Evolutionary conservation across 83 land plant genomes (phyloP).

Genomic region (Diphasiastrum complanatum): DNA sequence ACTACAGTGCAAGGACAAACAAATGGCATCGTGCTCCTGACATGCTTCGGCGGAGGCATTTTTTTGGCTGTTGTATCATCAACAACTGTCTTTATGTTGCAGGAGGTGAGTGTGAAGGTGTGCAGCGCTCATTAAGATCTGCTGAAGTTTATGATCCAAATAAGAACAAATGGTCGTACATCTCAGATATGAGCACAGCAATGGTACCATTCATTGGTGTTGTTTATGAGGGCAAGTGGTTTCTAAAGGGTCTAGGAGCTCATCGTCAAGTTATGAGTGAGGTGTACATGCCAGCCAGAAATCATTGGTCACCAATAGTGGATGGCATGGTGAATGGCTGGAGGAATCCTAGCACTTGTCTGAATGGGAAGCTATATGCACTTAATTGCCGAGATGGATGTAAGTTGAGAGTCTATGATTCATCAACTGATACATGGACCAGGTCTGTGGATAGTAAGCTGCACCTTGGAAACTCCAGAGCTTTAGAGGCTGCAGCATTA

Average conservation of each 20-base stretch:
- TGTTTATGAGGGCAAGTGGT: no score
- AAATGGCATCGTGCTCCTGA: slow-evolving; percentile 53
- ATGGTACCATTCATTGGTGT: slow-evolving; percentile 61
- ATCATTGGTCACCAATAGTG: slow-evolving; percentile 37
- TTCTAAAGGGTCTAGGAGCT: slow-evolving; percentile 47
- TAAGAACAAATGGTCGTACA: slow-evolving; percentile 38
- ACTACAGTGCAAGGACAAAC: slow-evolving; percentile 47
- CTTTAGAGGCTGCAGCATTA: slow-evolving; percentile 46
- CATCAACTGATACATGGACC: slow-evolving; percentile 41
- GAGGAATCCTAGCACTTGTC: slow-evolving; percentile 48
- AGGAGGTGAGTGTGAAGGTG: slow-evolving; percentile 57
- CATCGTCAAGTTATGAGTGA: slow-evolving; percentile 53
- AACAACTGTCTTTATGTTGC: slow-evolving; percentile 50
- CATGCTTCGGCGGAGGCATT: slow-evolving; percentile 47
- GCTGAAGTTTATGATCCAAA: slow-evolving; percentile 44
- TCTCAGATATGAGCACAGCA: slow-evolving; percentile 53
- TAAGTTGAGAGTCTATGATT: slow-evolving; percentile 44
- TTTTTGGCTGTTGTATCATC: slow-evolving; percentile 41
- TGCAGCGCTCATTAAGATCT: slow-evolving; percentile 36
- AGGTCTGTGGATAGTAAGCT: slow-evolving; percentile 47
- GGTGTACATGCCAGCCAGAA: slow-evolving; percentile 42
- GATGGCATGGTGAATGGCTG: slow-evolving; percentile 57
- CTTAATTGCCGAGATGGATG: slow-evolving; percentile 55
- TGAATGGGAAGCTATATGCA: slow-evolving; percentile 44
- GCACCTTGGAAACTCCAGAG: slow-evolving; percentile 49